Conservation (phyloP, 306 rosid genomes). For the Cucumis sativus region DNA sequence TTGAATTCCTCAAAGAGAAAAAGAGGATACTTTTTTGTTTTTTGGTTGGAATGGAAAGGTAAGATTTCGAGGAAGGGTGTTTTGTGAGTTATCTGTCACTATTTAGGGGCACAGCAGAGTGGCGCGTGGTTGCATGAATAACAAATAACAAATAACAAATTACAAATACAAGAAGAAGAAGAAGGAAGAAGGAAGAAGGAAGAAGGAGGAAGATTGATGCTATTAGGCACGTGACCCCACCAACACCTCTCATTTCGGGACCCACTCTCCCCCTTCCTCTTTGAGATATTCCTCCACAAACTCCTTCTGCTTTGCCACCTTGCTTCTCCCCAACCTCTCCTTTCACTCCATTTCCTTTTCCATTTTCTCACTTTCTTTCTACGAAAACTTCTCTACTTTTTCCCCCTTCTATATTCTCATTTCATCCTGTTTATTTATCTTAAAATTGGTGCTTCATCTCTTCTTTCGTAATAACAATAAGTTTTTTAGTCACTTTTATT, state of each 20-base stretch:
- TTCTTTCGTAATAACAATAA: no score
- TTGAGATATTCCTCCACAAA: background rate
- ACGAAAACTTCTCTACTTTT: no score
- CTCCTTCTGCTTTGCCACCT: background rate
- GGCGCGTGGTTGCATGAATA: slow-evolving; percentile 6
- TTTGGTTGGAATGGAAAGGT: background rate
- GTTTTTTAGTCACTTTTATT: background rate
- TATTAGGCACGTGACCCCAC: background rate
- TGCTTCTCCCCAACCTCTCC: background rate
- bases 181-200: no score
- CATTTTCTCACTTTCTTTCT: background rate
- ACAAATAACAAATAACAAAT: background rate
- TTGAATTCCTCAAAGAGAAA: background rate
- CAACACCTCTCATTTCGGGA: background rate
- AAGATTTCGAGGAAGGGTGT: background rate
- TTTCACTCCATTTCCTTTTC: background rate
- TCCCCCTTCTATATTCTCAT: no score
- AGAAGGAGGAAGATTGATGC: background rate
- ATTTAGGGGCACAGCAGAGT: background rate
- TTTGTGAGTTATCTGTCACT: background rate
- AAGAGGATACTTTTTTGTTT: no score
- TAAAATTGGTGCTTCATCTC: no score
- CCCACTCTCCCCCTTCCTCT: background rate
- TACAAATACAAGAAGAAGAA: no score
- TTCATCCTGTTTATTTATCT: no score